Evolutionary conservation across 805 yeast species (phyloP), one percentile per base, ranked within the genome.

Genomic region (Barnettozyma wickerhamii): DNA sequence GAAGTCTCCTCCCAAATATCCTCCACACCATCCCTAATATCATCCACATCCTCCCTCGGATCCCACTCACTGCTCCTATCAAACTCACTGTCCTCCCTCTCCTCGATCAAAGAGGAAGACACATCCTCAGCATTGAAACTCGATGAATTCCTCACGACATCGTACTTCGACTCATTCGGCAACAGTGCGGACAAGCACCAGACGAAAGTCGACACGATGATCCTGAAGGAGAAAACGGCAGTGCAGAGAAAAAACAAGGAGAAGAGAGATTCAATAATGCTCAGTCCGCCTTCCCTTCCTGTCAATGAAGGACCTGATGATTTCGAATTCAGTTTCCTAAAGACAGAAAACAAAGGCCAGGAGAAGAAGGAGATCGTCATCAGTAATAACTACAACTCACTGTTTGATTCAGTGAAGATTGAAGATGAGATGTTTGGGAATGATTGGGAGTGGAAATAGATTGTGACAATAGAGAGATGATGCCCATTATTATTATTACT

Each of bases 161-260:
- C 55, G 3, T 46, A 50, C 30, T 54, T 51, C 40, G 59, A 53
- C n/a, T n/a, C n/a, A n/a, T n/a, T n/a, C n/a, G n/a, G n/a, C 30
- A 33, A 37, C 47, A 9, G 10, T 19, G 6, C 30, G 17, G 34
- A 28, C 18, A 23, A 40, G 23, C 32, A 26, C 28, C 34, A 36
- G 17, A 33, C 34, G 17, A 15, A 33, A 19, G 35, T 30, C 24
- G 44, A 41, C 20, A 33, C 32, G 23, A 21, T 35, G 13, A 27
- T 40, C 7, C 38, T 32, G 4, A 32, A 26, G 13, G 41, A 31
- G 7, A 38, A 32, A 32, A 13, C 29, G n/a, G n/a, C 14, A 23
- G 14, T 2, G 6, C 21, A 19, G n/a, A 6, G 5, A 18, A 18
- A 24, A 14, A 21, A 12, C 10, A 9, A 12, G n/a, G 18, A 31